These are phyloP conservation scores for Venturia carpophila DNA, from an alignment of 2,329 filamentous ascomycete genomes.

Conservation along the genomic window DNA sequence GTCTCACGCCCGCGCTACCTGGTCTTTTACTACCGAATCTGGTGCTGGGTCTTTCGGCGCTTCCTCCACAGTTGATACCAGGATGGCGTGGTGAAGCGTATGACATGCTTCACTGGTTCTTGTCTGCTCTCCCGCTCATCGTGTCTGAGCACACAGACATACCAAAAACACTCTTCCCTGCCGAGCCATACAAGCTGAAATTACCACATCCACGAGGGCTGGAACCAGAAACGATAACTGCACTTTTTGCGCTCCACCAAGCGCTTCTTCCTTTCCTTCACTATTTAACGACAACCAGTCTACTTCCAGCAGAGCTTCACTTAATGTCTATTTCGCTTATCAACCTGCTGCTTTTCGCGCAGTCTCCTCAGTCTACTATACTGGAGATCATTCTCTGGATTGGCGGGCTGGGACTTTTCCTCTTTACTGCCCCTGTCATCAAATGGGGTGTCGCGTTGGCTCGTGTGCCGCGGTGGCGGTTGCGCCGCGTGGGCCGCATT, in stretches of 20 bases:
- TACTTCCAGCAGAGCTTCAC: constrained; percentile 80
- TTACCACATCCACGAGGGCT: constrained; percentile 31
- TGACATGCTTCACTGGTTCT: constrained; percentile 67
- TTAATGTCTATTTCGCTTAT: constrained; percentile 76
- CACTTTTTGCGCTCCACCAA: constrained; percentile 78
- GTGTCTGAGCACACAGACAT: constrained; percentile 40
- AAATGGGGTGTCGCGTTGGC: constrained; percentile 79
- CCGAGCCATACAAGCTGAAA: constrained; percentile 31
- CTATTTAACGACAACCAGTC: constrained; percentile 78
- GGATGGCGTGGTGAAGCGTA: constrained; percentile 43
- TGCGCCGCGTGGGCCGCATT: constrained; percentile 51
- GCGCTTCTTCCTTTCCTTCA: constrained; percentile 65
- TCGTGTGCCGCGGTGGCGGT: constrained; percentile 84
- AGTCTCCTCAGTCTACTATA: constrained; percentile 48
- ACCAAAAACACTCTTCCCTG: constrained; percentile 26
- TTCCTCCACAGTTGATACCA: constrained; percentile 55
- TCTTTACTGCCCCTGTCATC: constrained; percentile 66
- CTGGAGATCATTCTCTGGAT: constrained; percentile 40
- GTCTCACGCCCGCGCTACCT: constrained; percentile 56
- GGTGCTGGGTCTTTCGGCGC: constrained; percentile 67
- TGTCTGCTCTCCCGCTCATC: constrained; percentile 63
- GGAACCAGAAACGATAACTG: constrained; percentile 50
- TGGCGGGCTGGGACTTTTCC: constrained; percentile 66
- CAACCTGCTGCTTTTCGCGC: constrained; percentile 68
- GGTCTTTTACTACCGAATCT: constrained; percentile 67